Evolutionary conservation across 768 basidiomycete genomes (phyloP).

Genomic region (Boletus edulis): DNA sequence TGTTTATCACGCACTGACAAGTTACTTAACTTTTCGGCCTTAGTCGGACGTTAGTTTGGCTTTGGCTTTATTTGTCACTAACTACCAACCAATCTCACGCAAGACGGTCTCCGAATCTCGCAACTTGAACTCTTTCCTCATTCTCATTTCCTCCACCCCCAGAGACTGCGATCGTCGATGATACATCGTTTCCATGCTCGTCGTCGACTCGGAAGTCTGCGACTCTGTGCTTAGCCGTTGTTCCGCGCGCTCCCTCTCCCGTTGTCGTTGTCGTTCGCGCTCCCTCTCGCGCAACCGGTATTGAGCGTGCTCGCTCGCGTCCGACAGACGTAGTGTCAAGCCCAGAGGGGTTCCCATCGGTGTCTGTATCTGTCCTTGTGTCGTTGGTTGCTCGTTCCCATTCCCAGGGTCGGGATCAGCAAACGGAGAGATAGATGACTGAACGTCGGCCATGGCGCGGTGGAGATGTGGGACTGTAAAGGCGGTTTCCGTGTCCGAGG

Average conservation of each 20-base stretch:
- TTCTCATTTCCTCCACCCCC: neutral
- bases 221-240: neutral
- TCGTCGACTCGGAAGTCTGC: neutral
- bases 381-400: no score
- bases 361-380: neutral
- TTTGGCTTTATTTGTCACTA: neutral
- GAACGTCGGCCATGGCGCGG: neutral
- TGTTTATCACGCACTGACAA: slow-evolving; percentile 21
- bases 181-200: neutral
- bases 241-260: neutral
- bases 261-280: slow-evolving; percentile 11
- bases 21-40: neutral
- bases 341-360: slow-evolving; percentile 11
- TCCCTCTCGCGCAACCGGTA: slow-evolving; percentile 23
- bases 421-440: neutral
- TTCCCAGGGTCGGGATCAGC: neutral
- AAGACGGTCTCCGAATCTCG: slow-evolving; percentile 22
- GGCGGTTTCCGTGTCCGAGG: slow-evolving; percentile 16
- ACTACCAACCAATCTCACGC: slow-evolving; percentile 20
- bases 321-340: slow-evolving; percentile 21
- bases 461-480: slow-evolving; percentile 2
- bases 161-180: no score
- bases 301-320: slow-evolving; percentile 22
- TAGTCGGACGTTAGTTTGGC: neutral
- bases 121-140: slow-evolving; percentile 9